A percentile compares a stretch with the other conserved stretches of the same genome.
Conservation (phyloP, 331 rosid species). For the Rhamnella rubrinervis region DNA sequence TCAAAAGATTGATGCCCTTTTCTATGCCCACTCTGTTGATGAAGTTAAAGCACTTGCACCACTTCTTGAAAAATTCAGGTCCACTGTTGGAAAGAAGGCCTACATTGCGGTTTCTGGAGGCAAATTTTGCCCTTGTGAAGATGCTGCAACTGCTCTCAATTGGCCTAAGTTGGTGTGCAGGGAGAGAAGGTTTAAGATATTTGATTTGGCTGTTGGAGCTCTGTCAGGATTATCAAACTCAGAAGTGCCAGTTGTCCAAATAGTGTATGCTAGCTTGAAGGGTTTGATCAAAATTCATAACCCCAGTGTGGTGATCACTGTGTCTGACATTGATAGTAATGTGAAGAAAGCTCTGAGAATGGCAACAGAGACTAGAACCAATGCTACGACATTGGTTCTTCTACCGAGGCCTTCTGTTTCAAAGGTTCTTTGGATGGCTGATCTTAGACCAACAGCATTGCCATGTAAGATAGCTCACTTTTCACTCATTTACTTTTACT, state of each 20-base stretch:
- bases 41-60: constrained; percentile 84
- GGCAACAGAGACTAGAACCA: constrained; percentile 66
- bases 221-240: constrained; percentile 73
- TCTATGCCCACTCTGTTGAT: constrained; percentile 77
- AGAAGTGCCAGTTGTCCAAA: constrained; percentile 75
- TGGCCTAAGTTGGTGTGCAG: constrained; percentile 84
- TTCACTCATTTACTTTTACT: background rate
- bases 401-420: constrained; percentile 66
- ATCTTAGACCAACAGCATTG: constrained; percentile 74
- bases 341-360: constrained; percentile 84
- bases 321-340: constrained; percentile 60
- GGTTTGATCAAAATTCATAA: constrained; percentile 87
- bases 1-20: constrained; percentile 86
- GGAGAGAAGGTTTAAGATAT: constrained; percentile 84
- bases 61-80: constrained; percentile 80
- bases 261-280: constrained; percentile 84
- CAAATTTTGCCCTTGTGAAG: constrained; percentile 69
- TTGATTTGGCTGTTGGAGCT: constrained; percentile 67
- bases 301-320: constrained; percentile 79
- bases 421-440: constrained; percentile 95
- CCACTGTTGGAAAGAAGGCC: constrained; percentile 80
- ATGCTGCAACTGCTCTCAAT: constrained; percentile 63
- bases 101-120: constrained; percentile 82
- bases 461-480: constrained; percentile 59
- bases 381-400: constrained; percentile 63